phyloP scores from a whole-genome alignment of 768 basidiomycete genomes.

The Tricholoma matsutake region DNA sequence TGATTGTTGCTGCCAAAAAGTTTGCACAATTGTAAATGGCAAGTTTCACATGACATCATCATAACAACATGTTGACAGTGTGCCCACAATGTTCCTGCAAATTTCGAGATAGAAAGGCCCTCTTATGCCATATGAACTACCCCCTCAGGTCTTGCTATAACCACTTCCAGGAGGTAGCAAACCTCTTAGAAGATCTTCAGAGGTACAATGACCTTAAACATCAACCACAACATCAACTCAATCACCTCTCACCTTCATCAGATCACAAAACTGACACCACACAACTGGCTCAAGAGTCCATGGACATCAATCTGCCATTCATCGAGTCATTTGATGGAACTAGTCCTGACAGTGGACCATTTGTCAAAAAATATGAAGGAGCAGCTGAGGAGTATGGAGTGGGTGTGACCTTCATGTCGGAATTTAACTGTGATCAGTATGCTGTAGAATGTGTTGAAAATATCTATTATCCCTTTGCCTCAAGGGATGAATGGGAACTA shows the following conservation, averaged over 20 bases:
- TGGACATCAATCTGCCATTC: not conserved
- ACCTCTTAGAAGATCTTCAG: not conserved
- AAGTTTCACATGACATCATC: not conserved
- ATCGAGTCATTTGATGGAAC: not conserved
- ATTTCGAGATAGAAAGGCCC: not conserved
- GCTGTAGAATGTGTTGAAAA: constrained; percentile 15
- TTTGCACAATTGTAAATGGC: not conserved
- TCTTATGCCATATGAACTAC: constrained; percentile 2
- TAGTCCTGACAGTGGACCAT: not conserved
- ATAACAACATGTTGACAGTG: not conserved
- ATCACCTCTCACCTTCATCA: constrained; percentile 1
- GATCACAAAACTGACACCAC: not conserved
- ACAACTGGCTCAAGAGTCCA: not conserved
- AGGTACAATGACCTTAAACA: not conserved
- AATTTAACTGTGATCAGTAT: constrained; percentile 24
- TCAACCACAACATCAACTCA: not conserved
- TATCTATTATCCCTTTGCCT: constrained; percentile 30
- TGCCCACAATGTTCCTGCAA: not conserved
- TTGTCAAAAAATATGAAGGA: not conserved
- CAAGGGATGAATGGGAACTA: constrained; percentile 29
- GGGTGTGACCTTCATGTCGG: constrained; percentile 21
- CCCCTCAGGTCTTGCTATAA: not conserved
- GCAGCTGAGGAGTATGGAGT: not conserved
- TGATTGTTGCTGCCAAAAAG: not conserved
- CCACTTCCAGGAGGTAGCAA: not conserved